Evolutionary conservation across 2,329 filamentous ascomycete species (phyloP).

Genomic region (Fusarium burgessii): DNA sequence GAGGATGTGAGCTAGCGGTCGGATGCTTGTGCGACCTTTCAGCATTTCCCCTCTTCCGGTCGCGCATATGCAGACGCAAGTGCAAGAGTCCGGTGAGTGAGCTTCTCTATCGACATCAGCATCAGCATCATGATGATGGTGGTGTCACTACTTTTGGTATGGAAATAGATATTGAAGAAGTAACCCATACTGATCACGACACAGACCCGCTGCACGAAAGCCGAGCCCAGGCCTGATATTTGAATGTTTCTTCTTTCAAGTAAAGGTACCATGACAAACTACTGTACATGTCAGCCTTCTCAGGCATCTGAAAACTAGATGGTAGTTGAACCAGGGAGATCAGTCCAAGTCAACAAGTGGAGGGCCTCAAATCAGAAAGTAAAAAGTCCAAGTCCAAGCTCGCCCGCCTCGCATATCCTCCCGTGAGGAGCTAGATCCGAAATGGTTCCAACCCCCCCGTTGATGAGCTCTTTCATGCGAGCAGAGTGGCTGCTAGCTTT

Average conservation of each 20-base stretch:
- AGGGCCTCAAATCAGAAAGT: conserved; percentile 40
- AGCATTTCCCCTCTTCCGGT: conserved; percentile 38
- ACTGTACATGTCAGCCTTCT: conserved; percentile 18
- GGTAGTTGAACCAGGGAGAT: conserved; percentile 25
- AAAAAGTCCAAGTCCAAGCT: conserved; percentile 38
- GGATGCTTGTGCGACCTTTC: conserved; percentile 39
- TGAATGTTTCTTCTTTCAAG: background rate
- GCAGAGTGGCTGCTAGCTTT: conserved; percentile 44
- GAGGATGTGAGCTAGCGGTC: conserved; percentile 35
- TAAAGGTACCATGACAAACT: background rate
- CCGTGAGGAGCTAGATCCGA: conserved; percentile 41
- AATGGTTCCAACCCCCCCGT: conserved; percentile 36
- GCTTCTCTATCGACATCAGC: conserved; percentile 31
- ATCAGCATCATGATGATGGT: conserved; percentile 23
- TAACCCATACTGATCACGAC: conserved; percentile 23
- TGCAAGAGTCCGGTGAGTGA: conserved; percentile 38
- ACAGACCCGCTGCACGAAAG: conserved; percentile 32
- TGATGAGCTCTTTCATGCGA: conserved; percentile 36
- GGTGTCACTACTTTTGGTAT: conserved; percentile 38
- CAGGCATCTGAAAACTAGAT: conserved; percentile 12
- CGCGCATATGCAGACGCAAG: conserved; percentile 42
- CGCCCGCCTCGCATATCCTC: conserved; percentile 37
- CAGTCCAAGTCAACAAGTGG: conserved; percentile 27
- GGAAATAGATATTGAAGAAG: conserved; percentile 18
- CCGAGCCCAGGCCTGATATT: conserved; percentile 4